These are phyloP conservation scores for Nitzschia sp. DNA, from an alignment of 108 stramenopile genomes.

Conservation along the genomic window DNA sequence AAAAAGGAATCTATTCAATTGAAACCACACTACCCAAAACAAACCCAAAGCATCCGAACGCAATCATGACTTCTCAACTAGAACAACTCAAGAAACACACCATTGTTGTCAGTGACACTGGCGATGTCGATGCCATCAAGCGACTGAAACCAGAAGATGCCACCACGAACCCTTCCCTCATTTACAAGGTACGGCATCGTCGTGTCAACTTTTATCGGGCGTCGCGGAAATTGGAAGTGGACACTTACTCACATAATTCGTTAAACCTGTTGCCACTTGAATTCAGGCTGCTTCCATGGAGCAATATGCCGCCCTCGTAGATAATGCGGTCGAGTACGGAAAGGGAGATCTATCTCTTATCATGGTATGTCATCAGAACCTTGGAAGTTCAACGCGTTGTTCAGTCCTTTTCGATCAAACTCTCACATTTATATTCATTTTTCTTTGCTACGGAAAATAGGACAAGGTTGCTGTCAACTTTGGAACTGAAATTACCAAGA, in stretches of 20 bases:
- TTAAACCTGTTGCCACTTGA: neutral
- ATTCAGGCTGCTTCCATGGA: conserved; percentile 66
- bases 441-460: conserved; percentile 29
- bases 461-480: conserved; percentile 98
- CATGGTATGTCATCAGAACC: conserved; percentile 53
- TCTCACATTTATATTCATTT: neutral
- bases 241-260: neutral
- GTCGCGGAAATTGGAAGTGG: too few species aligned
- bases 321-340: conserved; percentile 83
- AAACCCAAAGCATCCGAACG: neutral
- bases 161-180: conserved; percentile 96
- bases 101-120: conserved; percentile 87
- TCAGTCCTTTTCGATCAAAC: neutral
- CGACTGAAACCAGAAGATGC: conserved; percentile 93
- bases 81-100: conserved; percentile 82
- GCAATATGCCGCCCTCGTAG: conserved; percentile 73
- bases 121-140: conserved; percentile 89
- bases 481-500: conserved; percentile 95
- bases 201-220: too few species aligned
- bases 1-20: too few species aligned
- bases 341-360: conserved; percentile 69
- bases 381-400: neutral
- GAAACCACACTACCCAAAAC: neutral
- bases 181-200: conserved; percentile 69
- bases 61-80: conserved; percentile 51